Evolutionary conservation across 2,329 filamentous ascomycete genomes (phyloP), one percentile per base, ranked within the genome.

Genomic region (Ophiocordyceps sinensis): DNA sequence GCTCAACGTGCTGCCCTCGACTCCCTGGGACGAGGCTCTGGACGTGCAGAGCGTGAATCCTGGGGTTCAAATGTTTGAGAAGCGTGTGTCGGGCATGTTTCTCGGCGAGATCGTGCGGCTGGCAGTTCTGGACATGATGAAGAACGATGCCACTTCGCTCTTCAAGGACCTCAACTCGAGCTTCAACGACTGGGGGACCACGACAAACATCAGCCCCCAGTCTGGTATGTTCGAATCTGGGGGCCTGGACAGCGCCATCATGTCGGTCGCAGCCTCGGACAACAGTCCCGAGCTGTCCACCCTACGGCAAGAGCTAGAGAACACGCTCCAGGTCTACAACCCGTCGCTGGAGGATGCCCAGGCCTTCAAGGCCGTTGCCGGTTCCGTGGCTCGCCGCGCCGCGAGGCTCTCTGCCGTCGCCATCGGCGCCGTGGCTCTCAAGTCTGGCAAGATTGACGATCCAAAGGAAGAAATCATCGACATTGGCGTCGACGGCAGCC

Each of bases 41-140:
- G 89, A 98, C 61, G 66, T 68, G 43, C 77, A 81, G 45, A 91
- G 82, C 49, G 78, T 85, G 51, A 96, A 98, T 62, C 89, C 88
- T 0, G 91, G 91, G 23, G 78, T 94, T 46, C 91, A 98, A 58
- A 94, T 96, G 85, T 98, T 96, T 56, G 91, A 98, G 68, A 98
- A 98, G 73, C 83, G 89, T 38, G 82, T 98, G 14, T 94, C 87
- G 1, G 91, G 91, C 59, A 96, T 98, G 89, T 98, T 96, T 66
- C 64, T 98, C 38, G 91, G 91, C 41, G 91, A 98, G 61, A 88
- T 96, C 47, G 72, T 95, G 42, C 82, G 91, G 41, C 72, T 85
- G 36, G 79, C 80, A 14, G 66, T 95, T 19, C 60, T 91, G 39
- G 70, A 77, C 43, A 73, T 95, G 58, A 67, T 88, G 53, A 73